A percentile compares a stretch with the other conserved stretches of the same genome.
Evolutionary conservation across 2,329 filamentous ascomycete species (phyloP).

Genomic region (Aspergillus persii): DNA sequence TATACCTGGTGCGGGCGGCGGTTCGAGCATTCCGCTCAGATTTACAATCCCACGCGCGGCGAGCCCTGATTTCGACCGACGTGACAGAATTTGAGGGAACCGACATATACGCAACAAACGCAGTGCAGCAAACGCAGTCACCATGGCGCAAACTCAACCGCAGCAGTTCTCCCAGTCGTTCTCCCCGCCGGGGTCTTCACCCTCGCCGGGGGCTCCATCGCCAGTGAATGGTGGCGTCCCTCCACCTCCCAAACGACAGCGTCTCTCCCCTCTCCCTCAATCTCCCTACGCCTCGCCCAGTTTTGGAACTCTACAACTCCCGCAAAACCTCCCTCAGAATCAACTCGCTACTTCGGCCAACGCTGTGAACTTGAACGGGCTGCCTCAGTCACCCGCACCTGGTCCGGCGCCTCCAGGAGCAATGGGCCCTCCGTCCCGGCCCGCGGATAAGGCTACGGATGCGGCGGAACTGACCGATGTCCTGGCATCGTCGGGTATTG

Average conservation of each 20-base stretch:
- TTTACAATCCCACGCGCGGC: conserved; percentile 31
- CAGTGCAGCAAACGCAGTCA: conserved; percentile 22
- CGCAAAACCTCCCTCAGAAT: conserved; percentile 15
- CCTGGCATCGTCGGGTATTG: conserved; percentile 78
- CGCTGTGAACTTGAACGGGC: conserved; percentile 49
- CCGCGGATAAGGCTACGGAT: conserved; percentile 53
- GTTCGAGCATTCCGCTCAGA: conserved; percentile 41
- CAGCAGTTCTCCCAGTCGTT: conserved; percentile 55
- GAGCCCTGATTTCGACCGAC: conserved; percentile 19
- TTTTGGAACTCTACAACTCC: conserved; percentile 47
- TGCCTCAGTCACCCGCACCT: conserved; percentile 50
- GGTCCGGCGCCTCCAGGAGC: conserved; percentile 44
- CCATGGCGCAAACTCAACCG: conserved; percentile 62
- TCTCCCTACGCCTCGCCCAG: conserved; percentile 63
- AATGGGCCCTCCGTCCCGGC: conserved; percentile 64
- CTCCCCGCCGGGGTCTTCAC: conserved; percentile 61
- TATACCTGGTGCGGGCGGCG: conserved; percentile 33
- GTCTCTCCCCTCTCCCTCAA: conserved; percentile 64
- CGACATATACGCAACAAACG: too few relatives aligned
- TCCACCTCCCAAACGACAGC: conserved; percentile 71
- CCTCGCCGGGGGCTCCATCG: conserved; percentile 60
- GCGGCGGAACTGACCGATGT: conserved; percentile 76
- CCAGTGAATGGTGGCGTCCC: conserved; percentile 53
- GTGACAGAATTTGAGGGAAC: conserved; percentile 17
- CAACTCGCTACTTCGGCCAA: conserved; percentile 32